Percentiles rank a stretch among this genome's conserved stretches.
Evolutionary conservation across 768 basidiomycete species (phyloP).

Genomic region (Mycena vitilis): DNA sequence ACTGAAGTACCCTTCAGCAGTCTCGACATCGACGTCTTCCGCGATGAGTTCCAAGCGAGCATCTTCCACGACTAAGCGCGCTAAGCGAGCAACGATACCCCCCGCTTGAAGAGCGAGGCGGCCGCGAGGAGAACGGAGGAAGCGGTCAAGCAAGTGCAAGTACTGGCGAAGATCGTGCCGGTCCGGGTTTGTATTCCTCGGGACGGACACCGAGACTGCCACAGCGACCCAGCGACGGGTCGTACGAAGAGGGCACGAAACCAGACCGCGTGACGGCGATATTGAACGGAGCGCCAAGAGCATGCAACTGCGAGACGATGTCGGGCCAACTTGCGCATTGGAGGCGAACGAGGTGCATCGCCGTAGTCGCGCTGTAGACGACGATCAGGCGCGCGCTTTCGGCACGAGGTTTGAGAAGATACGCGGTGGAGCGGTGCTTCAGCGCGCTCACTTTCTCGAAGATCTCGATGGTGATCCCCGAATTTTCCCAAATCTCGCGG

Average conservation of each 20-base stretch:
- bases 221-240: neutral
- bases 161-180: neutral
- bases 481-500: neutral
- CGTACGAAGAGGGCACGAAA: slow-evolving; percentile 10
- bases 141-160: slow-evolving; percentile 5
- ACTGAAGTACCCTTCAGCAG: slow-evolving; percentile 1
- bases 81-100: slow-evolving; percentile 11
- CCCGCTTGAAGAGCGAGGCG: slow-evolving; percentile 15
- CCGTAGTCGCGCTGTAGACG: slow-evolving; percentile 12
- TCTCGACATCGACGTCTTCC: slow-evolving; percentile 11
- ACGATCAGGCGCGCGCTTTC: slow-evolving; percentile 2
- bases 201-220: slow-evolving; percentile 11
- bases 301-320: slow-evolving; percentile 4
- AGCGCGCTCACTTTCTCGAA: slow-evolving; percentile 2
- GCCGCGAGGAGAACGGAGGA: slow-evolving; percentile 12
- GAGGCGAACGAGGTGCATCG: slow-evolving; percentile 3
- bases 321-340: slow-evolving; percentile 1
- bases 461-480: slow-evolving; percentile 4
- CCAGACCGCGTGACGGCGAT: slow-evolving; percentile 1
- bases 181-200: slow-evolving; percentile 5
- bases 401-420: slow-evolving; percentile 3
- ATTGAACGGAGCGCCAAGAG: neutral
- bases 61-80: neutral
- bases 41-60: slow-evolving; percentile 5
- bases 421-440: slow-evolving; percentile 7